Conservation (phyloP, 73 alveolate genomes). For the Paramecium primaurelia region DNA sequence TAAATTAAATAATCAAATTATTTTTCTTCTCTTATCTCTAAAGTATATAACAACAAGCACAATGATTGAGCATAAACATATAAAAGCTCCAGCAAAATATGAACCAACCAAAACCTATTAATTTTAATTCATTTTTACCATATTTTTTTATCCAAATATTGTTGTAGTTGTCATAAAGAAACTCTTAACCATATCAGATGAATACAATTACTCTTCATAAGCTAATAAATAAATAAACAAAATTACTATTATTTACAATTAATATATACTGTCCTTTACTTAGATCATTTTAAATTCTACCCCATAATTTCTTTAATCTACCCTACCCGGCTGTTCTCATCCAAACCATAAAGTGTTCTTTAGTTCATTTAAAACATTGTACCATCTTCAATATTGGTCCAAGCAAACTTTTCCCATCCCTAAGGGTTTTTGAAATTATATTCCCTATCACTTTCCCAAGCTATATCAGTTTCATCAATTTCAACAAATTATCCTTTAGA, state of each 20-base stretch:
- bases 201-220: neutral
- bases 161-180: conserved; percentile 53
- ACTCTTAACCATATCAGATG: conserved; percentile 2
- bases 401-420: conserved; percentile 66
- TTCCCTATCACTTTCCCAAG: conserved; percentile 84
- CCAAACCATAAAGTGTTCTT: conserved; percentile 93
- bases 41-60: conserved; percentile 30
- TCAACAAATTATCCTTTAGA: conserved; percentile 43
- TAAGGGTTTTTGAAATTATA: conserved; percentile 72
- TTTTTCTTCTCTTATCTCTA: conserved; percentile 46
- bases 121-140: neutral
- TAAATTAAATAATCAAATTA: conserved; percentile 15
- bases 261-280: conserved; percentile 73
- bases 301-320: conserved; percentile 90
- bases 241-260: conserved; percentile 63
- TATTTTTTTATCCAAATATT: conserved; percentile 56
- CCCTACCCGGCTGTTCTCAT: conserved; percentile 94
- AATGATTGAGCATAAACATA: conserved; percentile 37
- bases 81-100: conserved; percentile 58
- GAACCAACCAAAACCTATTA: conserved; percentile 37
- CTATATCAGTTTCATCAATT: conserved; percentile 72
- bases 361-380: neutral
- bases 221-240: neutral
- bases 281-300: conserved; percentile 70
- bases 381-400: conserved; percentile 82